Evolutionary conservation across 192 early-diverging fungal species (phyloP), one percentile per base, ranked within the genome.

Genomic region (Endogone sp.): DNA sequence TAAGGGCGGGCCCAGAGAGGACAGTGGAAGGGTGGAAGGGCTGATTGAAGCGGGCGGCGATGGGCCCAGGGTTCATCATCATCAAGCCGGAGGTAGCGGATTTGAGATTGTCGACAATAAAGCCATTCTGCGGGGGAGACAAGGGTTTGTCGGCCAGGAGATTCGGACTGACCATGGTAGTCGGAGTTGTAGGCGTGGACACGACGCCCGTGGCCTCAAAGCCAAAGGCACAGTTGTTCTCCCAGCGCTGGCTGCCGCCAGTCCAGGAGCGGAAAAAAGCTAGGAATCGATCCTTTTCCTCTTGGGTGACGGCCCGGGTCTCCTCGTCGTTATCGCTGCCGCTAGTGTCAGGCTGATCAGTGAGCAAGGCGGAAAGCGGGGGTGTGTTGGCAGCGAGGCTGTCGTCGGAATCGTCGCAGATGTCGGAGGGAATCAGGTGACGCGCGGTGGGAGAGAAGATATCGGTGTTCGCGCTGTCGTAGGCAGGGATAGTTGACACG

Each of bases 181-280:
- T 9, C 28, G 54, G 21, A 16, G 63, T 64, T 49, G 63, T 30
- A 25, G 63, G 63, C 54, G 54, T 24, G 11, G 32, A 32, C 26
- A 16, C 30, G 63, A 64, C 55, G 54, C 44, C 54, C 22, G 65
- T 11, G 21, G 29, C 27, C 4, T 24, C 25, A 4, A 44, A n/a
- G 3, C 58, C 65, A n/a, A 27, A 28, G 6, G n/a, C 63, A 13
- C 63, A 59, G 4, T 60, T 65, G 44, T 62, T 66, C 37, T 65
- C 64, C 70, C 70, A 71, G 16, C 70, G 62, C 24, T 65, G 60
- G 64, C 62, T 72, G 16, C 71, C 76, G 44, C 76, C 76, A 21
- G 76, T 77, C 76, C 76, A 77, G 21, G 31, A 70, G 21, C 76
- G 76, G 30, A 77, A 58, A 58, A 77, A 77, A 2, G 67, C 64